phyloP scores from a whole-genome alignment of 2,329 filamentous ascomycete genomes.

The Trichoderma breve region DNA sequence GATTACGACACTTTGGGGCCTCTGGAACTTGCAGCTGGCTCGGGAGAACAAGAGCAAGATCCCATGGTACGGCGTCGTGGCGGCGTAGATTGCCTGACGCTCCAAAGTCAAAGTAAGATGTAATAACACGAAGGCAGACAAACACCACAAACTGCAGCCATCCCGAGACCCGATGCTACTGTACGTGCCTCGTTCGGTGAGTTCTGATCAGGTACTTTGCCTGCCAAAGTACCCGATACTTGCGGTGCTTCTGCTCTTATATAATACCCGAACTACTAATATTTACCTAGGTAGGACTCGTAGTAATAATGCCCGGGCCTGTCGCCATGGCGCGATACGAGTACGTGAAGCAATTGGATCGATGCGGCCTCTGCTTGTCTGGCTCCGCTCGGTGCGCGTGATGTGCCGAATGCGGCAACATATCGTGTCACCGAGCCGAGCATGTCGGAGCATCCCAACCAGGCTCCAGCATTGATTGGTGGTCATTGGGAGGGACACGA shows the following conservation, averaged over 20 bases:
- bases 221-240: not conserved
- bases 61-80: not conserved
- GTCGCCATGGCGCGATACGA: not conserved
- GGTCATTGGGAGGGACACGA: not conserved
- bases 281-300: not conserved
- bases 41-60: not conserved
- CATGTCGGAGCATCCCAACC: not conserved
- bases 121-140: not conserved
- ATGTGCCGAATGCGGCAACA: constrained; percentile 14
- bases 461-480: not conserved
- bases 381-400: constrained; percentile 13
- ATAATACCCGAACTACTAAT: not conserved
- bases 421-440: constrained; percentile 6
- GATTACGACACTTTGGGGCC: not conserved
- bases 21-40: not conserved
- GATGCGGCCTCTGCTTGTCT: not conserved
- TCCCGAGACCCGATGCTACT: not conserved
- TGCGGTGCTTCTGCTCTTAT: not conserved
- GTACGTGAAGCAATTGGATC: not conserved
- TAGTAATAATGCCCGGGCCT: not conserved
- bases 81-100: not conserved
- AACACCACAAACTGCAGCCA: not conserved
- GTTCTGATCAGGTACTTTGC: not conserved
- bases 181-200: not conserved
- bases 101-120: not conserved